These are phyloP conservation scores for Sporormia fimetaria DNA, from an alignment of 495 filamentous ascomycete genomes.

Conservation along the genomic window DNA sequence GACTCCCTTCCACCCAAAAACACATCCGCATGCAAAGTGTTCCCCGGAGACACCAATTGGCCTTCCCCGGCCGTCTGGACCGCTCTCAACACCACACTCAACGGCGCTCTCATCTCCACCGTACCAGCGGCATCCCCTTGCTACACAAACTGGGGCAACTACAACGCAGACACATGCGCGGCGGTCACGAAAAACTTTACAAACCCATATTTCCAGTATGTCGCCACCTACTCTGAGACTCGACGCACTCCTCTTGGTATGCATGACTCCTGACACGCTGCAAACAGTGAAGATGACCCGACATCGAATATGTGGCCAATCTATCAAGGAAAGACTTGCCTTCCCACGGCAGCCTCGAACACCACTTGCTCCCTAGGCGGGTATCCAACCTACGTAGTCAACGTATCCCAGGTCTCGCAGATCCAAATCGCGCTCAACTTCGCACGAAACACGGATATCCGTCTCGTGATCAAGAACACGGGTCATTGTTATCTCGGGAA, in stretches of 20 bases:
- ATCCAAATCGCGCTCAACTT: slow-evolving; percentile 51
- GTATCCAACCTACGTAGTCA: slow-evolving; percentile 48
- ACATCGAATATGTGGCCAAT: slow-evolving; percentile 6
- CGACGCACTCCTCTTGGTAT: too few species aligned
- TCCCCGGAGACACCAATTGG: slow-evolving; percentile 14
- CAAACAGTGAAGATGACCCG: slow-evolving; percentile 3
- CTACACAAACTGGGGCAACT: slow-evolving; percentile 13
- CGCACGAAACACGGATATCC: slow-evolving; percentile 46
- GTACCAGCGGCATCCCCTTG: slow-evolving; percentile 20
- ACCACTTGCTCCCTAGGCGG: slow-evolving; percentile 42
- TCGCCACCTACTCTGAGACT: too few species aligned
- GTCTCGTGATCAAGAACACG: slow-evolving; percentile 57
- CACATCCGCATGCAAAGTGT: too few species aligned
- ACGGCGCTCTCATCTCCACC: slow-evolving; percentile 10
- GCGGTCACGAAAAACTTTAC: too few species aligned
- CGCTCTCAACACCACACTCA: slow-evolving; percentile 15
- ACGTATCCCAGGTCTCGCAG: slow-evolving; percentile 43
- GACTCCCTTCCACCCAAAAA: too few species aligned
- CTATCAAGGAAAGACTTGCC: slow-evolving; percentile 5
- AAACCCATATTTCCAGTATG: too few species aligned
- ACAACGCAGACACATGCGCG: slow-evolving; percentile 16
- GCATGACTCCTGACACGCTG: background rate
- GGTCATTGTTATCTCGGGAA: slow-evolving; percentile 37
- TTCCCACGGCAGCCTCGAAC: background rate
- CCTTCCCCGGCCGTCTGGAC: slow-evolving; percentile 14